Conservation (phyloP, 2,329 filamentous ascomycete species). For the Simplicillium sp. region DNA sequence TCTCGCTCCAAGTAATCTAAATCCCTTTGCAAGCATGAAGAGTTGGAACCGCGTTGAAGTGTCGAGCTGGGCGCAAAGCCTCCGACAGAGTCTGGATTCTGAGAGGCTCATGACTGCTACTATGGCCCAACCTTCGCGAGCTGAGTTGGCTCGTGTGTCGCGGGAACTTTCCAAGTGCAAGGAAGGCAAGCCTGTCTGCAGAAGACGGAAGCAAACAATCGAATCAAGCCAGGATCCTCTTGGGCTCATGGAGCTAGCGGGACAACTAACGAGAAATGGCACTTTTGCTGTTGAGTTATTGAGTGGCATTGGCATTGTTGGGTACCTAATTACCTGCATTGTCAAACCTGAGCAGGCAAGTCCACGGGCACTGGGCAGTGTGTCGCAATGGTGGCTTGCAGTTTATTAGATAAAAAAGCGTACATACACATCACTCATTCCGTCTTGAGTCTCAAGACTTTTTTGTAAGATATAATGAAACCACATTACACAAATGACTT, state of each 20-base stretch:
- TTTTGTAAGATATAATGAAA: not conserved
- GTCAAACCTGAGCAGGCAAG: conserved; percentile 14
- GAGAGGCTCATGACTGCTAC: conserved; percentile 14
- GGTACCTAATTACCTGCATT: conserved; percentile 60
- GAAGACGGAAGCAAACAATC: conserved; percentile 16
- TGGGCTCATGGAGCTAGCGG: conserved; percentile 62
- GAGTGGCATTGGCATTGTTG: conserved; percentile 64
- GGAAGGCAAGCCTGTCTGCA: not conserved
- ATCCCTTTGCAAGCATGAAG: conserved; percentile 10
- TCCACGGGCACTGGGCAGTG: conserved; percentile 5
- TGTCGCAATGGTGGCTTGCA: conserved; percentile 4
- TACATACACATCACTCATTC: not conserved
- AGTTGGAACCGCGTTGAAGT: conserved; percentile 22
- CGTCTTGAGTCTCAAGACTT: conserved; percentile 1
- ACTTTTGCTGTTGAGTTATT: conserved; percentile 64
- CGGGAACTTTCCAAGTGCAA: not conserved
- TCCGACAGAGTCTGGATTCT: conserved; percentile 23
- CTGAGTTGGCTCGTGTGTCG: conserved; percentile 1
- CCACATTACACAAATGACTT: too few species aligned
- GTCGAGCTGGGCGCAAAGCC: conserved; percentile 25
- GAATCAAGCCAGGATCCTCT: conserved; percentile 62
- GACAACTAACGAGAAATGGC: conserved; percentile 54
- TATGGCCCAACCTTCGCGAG: not conserved
- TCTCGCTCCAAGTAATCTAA: conserved; percentile 5
- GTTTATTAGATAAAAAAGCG: not conserved